Percentiles rank a stretch among this genome's conserved stretches.
These are phyloP conservation scores for Choiromyces venosus DNA, from an alignment of 495 filamentous ascomycete species.

Conservation along the genomic window DNA sequence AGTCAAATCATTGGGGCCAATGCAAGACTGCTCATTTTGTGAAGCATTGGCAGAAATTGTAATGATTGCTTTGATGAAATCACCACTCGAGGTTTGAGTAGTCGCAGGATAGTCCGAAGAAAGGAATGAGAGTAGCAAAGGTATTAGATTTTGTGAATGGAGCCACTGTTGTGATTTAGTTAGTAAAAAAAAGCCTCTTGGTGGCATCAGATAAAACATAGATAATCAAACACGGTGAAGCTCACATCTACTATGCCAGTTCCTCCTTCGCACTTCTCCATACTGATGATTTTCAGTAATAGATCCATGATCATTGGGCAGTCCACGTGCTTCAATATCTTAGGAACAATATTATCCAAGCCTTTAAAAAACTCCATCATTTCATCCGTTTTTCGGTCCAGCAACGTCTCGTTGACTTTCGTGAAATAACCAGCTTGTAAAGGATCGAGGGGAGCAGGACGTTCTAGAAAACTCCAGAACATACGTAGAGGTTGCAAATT, in stretches of 20 bases:
- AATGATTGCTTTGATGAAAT: conserved; percentile 98
- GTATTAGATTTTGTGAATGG: conserved; percentile 84
- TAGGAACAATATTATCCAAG: conserved; percentile 69
- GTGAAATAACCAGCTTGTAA: conserved; percentile 96
- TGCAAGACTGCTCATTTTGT: conserved; percentile 94
- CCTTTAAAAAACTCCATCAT: conserved; percentile 87
- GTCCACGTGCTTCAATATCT: conserved; percentile 90
- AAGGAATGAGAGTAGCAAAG: conserved; percentile 78
- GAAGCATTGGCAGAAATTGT: conserved; percentile 98
- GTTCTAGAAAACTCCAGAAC: conserved; percentile 87
- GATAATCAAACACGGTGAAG: conserved; percentile 25
- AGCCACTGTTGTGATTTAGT: conserved; percentile 64
- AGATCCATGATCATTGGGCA: conserved; percentile 99
- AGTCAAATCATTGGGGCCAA: conserved; percentile 94
- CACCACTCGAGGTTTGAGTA: conserved; percentile 92
- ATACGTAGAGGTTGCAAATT: conserved; percentile 66
- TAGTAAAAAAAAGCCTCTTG: conserved; percentile 20
- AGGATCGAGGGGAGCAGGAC: conserved; percentile 73
- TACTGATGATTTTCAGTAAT: conserved; percentile 90
- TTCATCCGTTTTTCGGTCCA: conserved; percentile 95
- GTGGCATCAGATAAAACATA: conserved; percentile 9
- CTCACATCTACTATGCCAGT: conserved; percentile 91
- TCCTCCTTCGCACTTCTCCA: conserved; percentile 87
- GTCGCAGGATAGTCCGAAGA: conserved; percentile 73
- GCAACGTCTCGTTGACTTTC: conserved; percentile 91